phyloP scores from a whole-genome alignment of 768 basidiomycete species.

The Boletellus emodensis region DNA sequence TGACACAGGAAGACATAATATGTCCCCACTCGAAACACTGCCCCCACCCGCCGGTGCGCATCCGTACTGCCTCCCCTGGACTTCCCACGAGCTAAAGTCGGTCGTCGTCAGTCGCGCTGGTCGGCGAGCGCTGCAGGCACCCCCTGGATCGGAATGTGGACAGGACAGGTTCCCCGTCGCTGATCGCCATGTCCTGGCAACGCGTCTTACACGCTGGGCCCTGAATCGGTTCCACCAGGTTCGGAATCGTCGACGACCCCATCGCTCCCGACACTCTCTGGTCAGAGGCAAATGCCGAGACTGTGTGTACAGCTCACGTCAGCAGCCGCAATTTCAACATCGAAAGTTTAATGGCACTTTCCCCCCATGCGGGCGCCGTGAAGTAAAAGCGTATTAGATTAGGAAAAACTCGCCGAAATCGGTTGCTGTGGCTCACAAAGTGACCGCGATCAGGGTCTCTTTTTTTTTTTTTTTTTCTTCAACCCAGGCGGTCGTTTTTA shows the following conservation, averaged over 20 bases:
- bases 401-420: no score
- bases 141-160: no score
- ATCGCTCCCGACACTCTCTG: background rate
- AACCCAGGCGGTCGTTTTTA: background rate
- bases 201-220: background rate
- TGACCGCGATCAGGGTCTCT: no score
- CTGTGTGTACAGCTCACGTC: conserved; percentile 32
- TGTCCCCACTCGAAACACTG: background rate
- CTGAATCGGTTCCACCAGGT: background rate
- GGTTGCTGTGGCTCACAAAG: no score
- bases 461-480: no score
- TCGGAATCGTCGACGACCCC: background rate
- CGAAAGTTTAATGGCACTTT: conserved; percentile 29
- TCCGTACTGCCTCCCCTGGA: background rate
- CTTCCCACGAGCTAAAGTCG: no score
- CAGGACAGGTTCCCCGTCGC: no score
- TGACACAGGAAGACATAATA: background rate
- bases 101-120: no score
- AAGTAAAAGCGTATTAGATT: no score
- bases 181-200: background rate
- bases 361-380: background rate
- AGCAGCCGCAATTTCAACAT: conserved; percentile 32
- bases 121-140: no score
- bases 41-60: background rate
- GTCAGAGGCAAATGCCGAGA: conserved; percentile 1